A percentile compares a stretch with the other conserved stretches of the same genome.
These are phyloP conservation scores for Aspergillus egyptiacus DNA, from an alignment of 495 filamentous ascomycete species.

Conservation along the genomic window DNA sequence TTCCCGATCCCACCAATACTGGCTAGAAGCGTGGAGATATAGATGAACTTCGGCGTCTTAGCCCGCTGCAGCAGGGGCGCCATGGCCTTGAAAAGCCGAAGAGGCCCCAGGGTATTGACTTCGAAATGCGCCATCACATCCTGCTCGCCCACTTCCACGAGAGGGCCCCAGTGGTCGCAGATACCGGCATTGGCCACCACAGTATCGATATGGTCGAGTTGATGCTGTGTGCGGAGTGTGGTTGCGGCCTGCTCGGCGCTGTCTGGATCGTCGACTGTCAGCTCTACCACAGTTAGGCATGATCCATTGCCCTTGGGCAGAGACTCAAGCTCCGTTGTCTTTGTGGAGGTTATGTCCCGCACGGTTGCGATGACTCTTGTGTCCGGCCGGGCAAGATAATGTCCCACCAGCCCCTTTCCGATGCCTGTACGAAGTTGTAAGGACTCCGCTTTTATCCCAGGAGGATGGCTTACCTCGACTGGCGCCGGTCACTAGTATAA, in stretches of 20 bases:
- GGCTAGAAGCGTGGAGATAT: conserved; percentile 28
- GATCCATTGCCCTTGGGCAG: conserved; percentile 25
- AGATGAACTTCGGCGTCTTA: conserved; percentile 29
- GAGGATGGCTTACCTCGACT: conserved; percentile 21
- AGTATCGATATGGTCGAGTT: conserved; percentile 33
- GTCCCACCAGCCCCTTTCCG: conserved; percentile 33
- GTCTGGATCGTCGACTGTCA: conserved; percentile 26
- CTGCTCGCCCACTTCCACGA: conserved; percentile 20
- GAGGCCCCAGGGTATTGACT: conserved; percentile 35
- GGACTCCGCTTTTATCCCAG: too few species aligned
- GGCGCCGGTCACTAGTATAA: conserved; percentile 20
- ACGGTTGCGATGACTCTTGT: conserved; percentile 43
- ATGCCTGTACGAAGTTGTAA: conserved; percentile 40
- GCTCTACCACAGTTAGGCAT: conserved; percentile 30
- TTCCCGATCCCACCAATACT: conserved; percentile 24
- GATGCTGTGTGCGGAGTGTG: conserved; percentile 10
- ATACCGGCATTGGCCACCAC: conserved; percentile 48
- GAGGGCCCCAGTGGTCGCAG: conserved; percentile 21
- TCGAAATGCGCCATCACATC: conserved; percentile 31
- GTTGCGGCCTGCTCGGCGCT: conserved; percentile 15
- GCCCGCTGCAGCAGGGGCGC: conserved; percentile 23
- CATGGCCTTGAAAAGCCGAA: conserved; percentile 34
- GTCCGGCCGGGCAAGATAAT: conserved; percentile 34
- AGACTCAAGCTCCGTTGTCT: conserved; percentile 14
- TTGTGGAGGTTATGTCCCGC: conserved; percentile 22